Evolutionary conservation across 805 yeast genomes (phyloP), one percentile per base, ranked within the genome.

Genomic region (Teunomyces tritomae): DNA sequence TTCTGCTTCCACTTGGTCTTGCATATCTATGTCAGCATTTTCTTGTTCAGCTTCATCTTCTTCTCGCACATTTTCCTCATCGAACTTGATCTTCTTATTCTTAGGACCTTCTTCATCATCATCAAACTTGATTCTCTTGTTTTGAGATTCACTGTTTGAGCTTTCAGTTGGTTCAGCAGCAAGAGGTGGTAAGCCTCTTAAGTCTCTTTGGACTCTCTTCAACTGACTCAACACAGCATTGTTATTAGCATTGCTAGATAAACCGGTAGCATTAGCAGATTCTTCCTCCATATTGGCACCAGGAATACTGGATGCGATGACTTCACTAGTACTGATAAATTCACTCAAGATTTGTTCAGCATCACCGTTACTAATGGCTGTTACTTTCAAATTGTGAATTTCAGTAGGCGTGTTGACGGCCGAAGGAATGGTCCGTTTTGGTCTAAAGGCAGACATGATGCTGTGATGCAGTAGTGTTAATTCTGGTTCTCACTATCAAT

Each of bases 101-200:
- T 46, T 28, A 39, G 47, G 55, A 52, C 34, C 50, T 13, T 45
- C 57, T 8, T 46, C 48, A 13, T 53, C 54, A 24, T 58, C 63
- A 39, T 59, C 63, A 36, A 62, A 61, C 47, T 58, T 62, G 45
- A 51, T 61, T 50, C 63, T 62, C 54, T 64, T 65, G 49, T 57
- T 61, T 34, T 46, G 45, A 32, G 56, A 46, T 36, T 32, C 49
- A 29, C 52, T 57, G 8, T 48, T 33, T 1, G 34, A 50, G 9
- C 28, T 24, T 13, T 37, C 40, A 4, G 37, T 46, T 40, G 45
- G 48, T 39, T 56, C 65, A 28, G 60, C 64, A 56, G 52, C 57
- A 51, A 66, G 57, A 32, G 96, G 95, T 8, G 95, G 92, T 49
- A 88, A 74, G 1, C 96, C 96, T 55, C 89, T 74, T 54, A 87